A percentile compares a stretch with the other conserved stretches of the same genome.
phyloP scores from a whole-genome alignment of 768 basidiomycete species.

The Grammothele lineata region DNA sequence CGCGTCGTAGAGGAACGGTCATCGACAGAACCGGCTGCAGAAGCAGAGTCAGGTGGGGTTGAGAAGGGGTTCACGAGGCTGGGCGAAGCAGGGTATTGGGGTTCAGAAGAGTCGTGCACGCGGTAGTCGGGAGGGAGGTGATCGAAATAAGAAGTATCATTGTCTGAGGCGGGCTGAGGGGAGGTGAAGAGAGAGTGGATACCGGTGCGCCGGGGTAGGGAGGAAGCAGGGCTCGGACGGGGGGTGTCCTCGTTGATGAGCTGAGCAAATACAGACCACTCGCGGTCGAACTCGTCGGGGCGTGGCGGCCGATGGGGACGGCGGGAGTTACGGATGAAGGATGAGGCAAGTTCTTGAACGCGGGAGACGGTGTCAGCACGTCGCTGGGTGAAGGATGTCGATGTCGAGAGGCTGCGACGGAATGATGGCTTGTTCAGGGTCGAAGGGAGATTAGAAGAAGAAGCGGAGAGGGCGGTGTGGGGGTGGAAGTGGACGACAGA shows the following conservation, averaged over 20 bases:
- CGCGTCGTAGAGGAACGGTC: too few species aligned
- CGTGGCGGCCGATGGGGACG: conserved; percentile 1
- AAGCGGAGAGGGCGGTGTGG: background rate
- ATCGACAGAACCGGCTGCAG: too few species aligned
- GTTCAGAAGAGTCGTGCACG: background rate
- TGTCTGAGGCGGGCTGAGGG: background rate
- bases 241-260: conserved; percentile 51
- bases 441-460: background rate
- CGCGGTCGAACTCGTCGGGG: conserved; percentile 9
- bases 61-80: too few species aligned
- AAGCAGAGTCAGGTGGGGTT: too few species aligned
- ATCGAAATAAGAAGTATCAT: conserved; percentile 5
- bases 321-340: conserved; percentile 3
- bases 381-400: background rate
- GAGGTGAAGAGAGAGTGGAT: conserved; percentile 3
- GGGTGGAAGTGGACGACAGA: too few species aligned
- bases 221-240: background rate
- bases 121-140: background rate
- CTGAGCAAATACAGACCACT: conserved; percentile 70
- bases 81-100: background rate
- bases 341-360: conserved; percentile 11
- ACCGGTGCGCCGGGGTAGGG: too few species aligned
- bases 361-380: conserved; percentile 6
- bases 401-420: conserved; percentile 11
- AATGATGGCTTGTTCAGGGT: conserved; percentile 6